Evolutionary conservation across 441 rosid genomes (phyloP).

Genomic region (Erysimum pusillum): DNA sequence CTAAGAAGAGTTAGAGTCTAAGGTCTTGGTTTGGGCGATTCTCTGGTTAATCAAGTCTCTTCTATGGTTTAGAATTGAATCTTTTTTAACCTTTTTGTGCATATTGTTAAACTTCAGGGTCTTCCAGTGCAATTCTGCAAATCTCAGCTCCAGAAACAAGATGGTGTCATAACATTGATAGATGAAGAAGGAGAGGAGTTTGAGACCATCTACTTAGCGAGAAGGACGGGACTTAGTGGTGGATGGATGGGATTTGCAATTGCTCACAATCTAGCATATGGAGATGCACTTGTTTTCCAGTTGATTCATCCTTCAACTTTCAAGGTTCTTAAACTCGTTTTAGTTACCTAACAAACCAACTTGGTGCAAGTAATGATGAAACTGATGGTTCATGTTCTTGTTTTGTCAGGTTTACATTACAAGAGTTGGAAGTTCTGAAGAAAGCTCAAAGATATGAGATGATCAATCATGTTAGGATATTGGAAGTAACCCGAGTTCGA

Average conservation of each 20-base stretch:
- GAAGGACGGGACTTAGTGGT: slow-evolving; percentile 74
- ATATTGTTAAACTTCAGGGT: slow-evolving; percentile 51
- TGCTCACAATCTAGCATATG: slow-evolving; percentile 72
- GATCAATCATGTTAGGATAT: slow-evolving; percentile 3
- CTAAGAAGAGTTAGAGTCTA: too few species aligned
- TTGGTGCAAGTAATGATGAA: neutral
- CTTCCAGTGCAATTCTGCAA: slow-evolving; percentile 68
- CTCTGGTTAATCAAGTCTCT: slow-evolving; percentile 5
- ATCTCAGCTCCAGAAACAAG: slow-evolving; percentile 57
- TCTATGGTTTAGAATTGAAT: neutral
- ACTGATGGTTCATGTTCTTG: neutral
- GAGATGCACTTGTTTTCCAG: slow-evolving; percentile 76
- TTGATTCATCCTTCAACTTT: slow-evolving; percentile 54
- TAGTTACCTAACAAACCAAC: neutral
- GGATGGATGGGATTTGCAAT: slow-evolving; percentile 82
- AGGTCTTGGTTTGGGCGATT: neutral
- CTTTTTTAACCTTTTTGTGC: neutral
- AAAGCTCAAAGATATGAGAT: slow-evolving; percentile 28
- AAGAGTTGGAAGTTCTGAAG: slow-evolving; percentile 55
- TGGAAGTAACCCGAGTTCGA: neutral
- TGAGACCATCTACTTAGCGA: slow-evolving; percentile 60
- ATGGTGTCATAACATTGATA: slow-evolving; percentile 59
- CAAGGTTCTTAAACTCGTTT: slow-evolving; percentile 55
- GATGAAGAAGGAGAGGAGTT: slow-evolving; percentile 63
- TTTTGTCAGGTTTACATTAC: slow-evolving; percentile 61